A percentile compares a stretch with the other conserved stretches of the same genome.
Conservation (phyloP, 495 filamentous ascomycete genomes). For the Aspergillus funiculosus region DNA sequence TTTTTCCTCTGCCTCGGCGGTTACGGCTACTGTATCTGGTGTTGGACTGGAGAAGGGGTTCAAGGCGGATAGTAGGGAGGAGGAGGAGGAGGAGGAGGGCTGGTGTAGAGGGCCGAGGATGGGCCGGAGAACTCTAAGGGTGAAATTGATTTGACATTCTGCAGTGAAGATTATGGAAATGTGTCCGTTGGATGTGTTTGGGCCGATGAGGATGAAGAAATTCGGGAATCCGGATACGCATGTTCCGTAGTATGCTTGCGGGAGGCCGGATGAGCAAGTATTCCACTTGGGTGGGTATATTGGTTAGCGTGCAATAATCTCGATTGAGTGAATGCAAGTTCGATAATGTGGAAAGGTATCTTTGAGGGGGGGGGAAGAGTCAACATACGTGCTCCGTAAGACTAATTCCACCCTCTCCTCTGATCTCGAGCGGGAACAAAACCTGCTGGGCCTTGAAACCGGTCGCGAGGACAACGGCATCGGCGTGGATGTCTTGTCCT, state of each 20-base stretch:
- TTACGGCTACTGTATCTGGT: slow-evolving; percentile 18
- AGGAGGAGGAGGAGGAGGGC: background rate
- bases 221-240: slow-evolving; percentile 53
- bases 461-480: slow-evolving; percentile 44
- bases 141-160: slow-evolving; percentile 48
- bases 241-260: slow-evolving; percentile 49
- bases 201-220: slow-evolving; percentile 53
- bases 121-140: slow-evolving; percentile 18
- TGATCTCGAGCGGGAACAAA: slow-evolving; percentile 20
- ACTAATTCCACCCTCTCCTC: slow-evolving; percentile 40
- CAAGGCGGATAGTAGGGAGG: background rate
- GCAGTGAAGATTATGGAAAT: slow-evolving; percentile 42
- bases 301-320: too few species aligned
- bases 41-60: slow-evolving; percentile 7
- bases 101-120: background rate
- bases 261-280: slow-evolving; percentile 37
- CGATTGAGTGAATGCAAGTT: too few species aligned
- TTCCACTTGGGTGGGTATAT: slow-evolving; percentile 21
- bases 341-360: too few species aligned
- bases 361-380: background rate
- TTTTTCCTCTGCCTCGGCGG: slow-evolving; percentile 16
- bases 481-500: slow-evolving; percentile 33
- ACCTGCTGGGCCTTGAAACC: slow-evolving; percentile 27
- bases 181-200: slow-evolving; percentile 52
- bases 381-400: slow-evolving; percentile 34